These are phyloP conservation scores for Crucibulum laeve DNA, from an alignment of 768 basidiomycete genomes.

Conservation along the genomic window DNA sequence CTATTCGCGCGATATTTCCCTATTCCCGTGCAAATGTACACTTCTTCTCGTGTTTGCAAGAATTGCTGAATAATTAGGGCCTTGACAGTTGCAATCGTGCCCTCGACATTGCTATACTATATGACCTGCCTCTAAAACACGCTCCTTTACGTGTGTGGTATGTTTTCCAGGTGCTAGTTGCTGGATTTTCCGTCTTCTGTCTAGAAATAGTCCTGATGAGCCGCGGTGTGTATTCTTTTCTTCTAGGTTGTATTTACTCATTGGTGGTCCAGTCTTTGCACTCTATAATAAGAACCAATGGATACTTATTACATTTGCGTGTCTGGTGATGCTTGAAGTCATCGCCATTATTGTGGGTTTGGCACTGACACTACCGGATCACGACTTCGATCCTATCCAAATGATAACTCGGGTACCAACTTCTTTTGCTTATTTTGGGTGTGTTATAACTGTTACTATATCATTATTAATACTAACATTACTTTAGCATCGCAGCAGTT, in stretches of 20 bases:
- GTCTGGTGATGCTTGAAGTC: constrained; percentile 14
- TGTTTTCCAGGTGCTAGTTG: constrained; percentile 19
- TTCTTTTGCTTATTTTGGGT: constrained; percentile 21
- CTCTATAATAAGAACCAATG: constrained; percentile 19
- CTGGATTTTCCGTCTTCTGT: constrained; percentile 13
- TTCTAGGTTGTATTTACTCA: not conserved
- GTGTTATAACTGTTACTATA: not conserved
- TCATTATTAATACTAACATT: not conserved
- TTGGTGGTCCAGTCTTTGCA: constrained; percentile 21
- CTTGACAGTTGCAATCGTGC: constrained; percentile 5
- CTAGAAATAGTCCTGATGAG: constrained; percentile 26
- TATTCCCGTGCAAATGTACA: constrained; percentile 18
- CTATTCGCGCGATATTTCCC: constrained; percentile 24
- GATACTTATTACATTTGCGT: constrained; percentile 14
- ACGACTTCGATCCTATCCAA: constrained; percentile 8
- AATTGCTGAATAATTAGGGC: not conserved
- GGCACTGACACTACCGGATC: constrained; percentile 8
- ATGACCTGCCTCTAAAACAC: constrained; percentile 7
- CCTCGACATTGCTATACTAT: constrained; percentile 11
- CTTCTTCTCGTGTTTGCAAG: not conserved
- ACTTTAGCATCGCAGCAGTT: constrained; percentile 13
- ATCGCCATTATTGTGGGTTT: constrained; percentile 13
- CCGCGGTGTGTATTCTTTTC: constrained; percentile 16
- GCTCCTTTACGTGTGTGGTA: constrained; percentile 15
- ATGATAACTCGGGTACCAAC: constrained; percentile 12